phyloP scores from a whole-genome alignment of 1,284 basidiomycete genomes.

The Anthracocystis setariae region DNA sequence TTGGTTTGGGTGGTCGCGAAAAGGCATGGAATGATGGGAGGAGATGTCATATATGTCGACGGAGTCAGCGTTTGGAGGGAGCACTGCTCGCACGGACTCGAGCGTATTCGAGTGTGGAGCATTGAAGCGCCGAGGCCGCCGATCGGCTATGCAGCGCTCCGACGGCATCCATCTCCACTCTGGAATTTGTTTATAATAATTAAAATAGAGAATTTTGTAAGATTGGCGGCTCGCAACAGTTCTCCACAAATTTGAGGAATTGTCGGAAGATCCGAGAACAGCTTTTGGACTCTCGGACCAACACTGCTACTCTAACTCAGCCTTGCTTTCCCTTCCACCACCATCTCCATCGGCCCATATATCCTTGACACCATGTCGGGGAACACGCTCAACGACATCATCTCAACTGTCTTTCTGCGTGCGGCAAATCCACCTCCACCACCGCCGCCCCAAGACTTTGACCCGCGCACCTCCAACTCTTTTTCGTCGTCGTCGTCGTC shows the following conservation, averaged over 20 bases:
- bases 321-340: not conserved
- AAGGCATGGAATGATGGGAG: too few species aligned
- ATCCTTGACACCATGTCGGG: conserved; percentile 24
- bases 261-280: conserved; percentile 5
- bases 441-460: conserved; percentile 23
- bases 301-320: conserved; percentile 21
- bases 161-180: too few species aligned
- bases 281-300: conserved; percentile 8
- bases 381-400: conserved; percentile 34
- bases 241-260: not conserved
- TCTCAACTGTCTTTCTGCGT: conserved; percentile 27
- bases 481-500: too few species aligned
- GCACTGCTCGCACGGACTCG: conserved; percentile 1
- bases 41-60: not conserved
- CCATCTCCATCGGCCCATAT: not conserved
- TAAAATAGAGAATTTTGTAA: too few species aligned
- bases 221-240: too few species aligned
- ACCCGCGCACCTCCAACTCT: conserved; percentile 17
- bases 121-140: not conserved
- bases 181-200: too few species aligned
- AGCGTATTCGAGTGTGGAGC: not conserved
- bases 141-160: conserved; percentile 12
- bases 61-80: not conserved
- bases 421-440: conserved; percentile 38
- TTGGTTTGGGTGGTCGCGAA: not conserved